Conservation (phyloP, 108 stramenopile genomes). For the Cyclostephanos tholiformis region DNA sequence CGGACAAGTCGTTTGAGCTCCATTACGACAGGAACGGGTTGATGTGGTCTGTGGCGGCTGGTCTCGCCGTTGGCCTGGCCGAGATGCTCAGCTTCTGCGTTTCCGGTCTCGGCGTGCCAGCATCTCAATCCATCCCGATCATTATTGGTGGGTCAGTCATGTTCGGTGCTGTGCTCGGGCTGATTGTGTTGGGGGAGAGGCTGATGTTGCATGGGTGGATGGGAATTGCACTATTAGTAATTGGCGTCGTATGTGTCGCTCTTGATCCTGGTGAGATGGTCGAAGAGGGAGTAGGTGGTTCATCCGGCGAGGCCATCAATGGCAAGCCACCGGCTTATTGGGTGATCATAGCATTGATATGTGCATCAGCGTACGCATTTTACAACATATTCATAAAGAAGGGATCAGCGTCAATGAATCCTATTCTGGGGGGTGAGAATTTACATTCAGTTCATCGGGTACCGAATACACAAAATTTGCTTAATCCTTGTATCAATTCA, state of each 20-base stretch:
- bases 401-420: conserved; percentile 60
- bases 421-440: conserved; percentile 59
- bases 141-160: conserved; percentile 75
- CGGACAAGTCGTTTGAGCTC: conserved; percentile 13
- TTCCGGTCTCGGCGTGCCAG: conserved; percentile 67
- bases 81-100: conserved; percentile 74
- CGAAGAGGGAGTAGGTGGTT: neutral
- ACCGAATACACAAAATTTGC: neutral
- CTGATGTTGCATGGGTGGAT: conserved; percentile 59
- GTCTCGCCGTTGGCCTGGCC: conserved; percentile 52
- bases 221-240: conserved; percentile 55
- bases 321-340: conserved; percentile 29
- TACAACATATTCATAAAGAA: conserved; percentile 86
- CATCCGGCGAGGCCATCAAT: neutral
- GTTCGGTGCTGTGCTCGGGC: conserved; percentile 66
- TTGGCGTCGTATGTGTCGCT: conserved; percentile 65
- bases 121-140: conserved; percentile 69
- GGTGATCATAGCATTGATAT: conserved; percentile 64
- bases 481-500: neutral
- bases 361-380: conserved; percentile 70
- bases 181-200: conserved; percentile 45
- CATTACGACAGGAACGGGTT: conserved; percentile 23
- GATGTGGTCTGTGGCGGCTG: conserved; percentile 24
- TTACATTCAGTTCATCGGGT: neutral
- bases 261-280: conserved; percentile 43